phyloP scores from a whole-genome alignment of 345 rosid genomes.

The Reutealis trisperma region DNA sequence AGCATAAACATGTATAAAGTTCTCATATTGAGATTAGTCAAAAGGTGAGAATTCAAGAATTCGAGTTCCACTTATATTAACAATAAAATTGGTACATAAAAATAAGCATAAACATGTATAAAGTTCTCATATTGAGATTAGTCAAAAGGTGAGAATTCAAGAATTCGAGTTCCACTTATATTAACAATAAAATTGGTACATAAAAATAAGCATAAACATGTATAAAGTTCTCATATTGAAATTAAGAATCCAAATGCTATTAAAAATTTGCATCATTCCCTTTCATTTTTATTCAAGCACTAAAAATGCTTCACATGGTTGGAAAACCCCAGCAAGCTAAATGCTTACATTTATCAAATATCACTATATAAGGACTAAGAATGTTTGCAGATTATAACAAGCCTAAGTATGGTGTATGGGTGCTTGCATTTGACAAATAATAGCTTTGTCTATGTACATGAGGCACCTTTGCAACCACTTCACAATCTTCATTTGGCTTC shows the following conservation, averaged over 20 bases:
- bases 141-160: too few species aligned
- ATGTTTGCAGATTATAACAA: slow-evolving; percentile 9
- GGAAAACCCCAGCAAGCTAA: slow-evolving; percentile 30
- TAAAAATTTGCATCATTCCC: slow-evolving; percentile 20
- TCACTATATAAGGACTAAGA: slow-evolving; percentile 3
- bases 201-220: too few species aligned
- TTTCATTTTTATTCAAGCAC: slow-evolving; percentile 22
- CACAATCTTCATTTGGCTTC: slow-evolving; percentile 28
- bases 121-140: too few species aligned
- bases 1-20: too few species aligned
- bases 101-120: too few species aligned
- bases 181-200: too few species aligned
- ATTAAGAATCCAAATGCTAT: not conserved
- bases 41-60: too few species aligned
- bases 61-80: too few species aligned
- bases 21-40: too few species aligned
- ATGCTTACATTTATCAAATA: slow-evolving; percentile 15
- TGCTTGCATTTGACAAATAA: slow-evolving; percentile 24
- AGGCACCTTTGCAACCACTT: slow-evolving; percentile 12
- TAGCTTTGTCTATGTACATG: slow-evolving; percentile 25
- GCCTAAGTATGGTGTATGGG: slow-evolving; percentile 12
- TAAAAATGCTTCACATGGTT: slow-evolving; percentile 3
- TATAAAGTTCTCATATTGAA: too few species aligned
- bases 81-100: too few species aligned
- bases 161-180: too few species aligned